Conservation (phyloP, 768 basidiomycete genomes). For the Mycena epipterygia region DNA sequence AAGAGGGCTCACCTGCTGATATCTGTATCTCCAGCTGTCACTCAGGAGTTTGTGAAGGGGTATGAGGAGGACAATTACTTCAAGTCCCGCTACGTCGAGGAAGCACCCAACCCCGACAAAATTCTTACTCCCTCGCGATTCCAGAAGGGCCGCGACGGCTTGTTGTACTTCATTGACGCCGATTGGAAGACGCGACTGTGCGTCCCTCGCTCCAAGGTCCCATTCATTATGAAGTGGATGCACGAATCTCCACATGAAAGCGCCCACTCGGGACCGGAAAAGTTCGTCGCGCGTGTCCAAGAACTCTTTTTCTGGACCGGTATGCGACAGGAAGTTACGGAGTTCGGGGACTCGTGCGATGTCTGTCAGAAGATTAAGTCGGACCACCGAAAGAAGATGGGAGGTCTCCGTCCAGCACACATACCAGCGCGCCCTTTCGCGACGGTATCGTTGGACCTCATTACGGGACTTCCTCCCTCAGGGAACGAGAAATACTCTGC, state of each 20-base stretch:
- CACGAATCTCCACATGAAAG: background rate
- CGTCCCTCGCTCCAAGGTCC: conserved; percentile 35
- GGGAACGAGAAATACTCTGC: conserved; percentile 40
- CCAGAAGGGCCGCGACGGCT: conserved; percentile 10
- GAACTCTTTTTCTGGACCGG: conserved; percentile 3
- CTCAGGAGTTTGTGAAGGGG: no score
- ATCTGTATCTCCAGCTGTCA: background rate
- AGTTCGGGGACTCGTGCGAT: conserved; percentile 1
- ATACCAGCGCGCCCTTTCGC: conserved; percentile 1
- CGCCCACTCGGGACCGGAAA: no score
- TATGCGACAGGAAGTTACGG: background rate
- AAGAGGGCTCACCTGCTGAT: background rate
- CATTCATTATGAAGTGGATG: background rate
- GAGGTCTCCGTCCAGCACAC: background rate
- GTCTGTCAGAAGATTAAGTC: conserved; percentile 17
- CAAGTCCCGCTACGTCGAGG: no score
- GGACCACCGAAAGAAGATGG: no score
- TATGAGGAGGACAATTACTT: no score
- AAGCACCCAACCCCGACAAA: background rate
- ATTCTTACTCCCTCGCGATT: background rate
- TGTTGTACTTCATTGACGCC: no score
- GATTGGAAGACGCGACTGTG: conserved; percentile 19
- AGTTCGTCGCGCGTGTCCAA: background rate
- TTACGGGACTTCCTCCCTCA: no score
- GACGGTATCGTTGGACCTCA: no score